These are phyloP conservation scores for Cryphonectria radicalis DNA, from an alignment of 2,329 filamentous ascomycete species.

Conservation along the genomic window DNA sequence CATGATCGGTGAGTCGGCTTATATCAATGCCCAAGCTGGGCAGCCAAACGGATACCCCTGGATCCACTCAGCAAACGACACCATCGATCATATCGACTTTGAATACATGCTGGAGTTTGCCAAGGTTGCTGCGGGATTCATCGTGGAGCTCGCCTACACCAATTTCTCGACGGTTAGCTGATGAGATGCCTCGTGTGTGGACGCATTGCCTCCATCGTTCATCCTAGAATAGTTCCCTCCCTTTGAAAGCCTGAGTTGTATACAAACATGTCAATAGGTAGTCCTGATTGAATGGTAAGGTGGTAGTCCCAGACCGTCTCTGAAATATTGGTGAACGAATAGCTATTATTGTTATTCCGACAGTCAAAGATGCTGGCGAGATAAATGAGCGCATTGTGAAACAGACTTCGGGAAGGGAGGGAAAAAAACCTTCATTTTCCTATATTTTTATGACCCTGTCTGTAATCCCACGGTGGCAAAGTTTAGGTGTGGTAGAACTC, in stretches of 20 bases:
- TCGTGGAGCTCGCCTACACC: slow-evolving; percentile 20
- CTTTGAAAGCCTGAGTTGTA: not conserved
- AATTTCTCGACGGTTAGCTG: slow-evolving; percentile 3
- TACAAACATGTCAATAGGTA: not conserved
- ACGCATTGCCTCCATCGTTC: no score
- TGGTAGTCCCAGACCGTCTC: not conserved
- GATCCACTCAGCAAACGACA: slow-evolving; percentile 19
- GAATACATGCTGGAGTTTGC: slow-evolving; percentile 24
- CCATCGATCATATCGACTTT: slow-evolving; percentile 17
- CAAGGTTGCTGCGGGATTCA: slow-evolving; percentile 15
- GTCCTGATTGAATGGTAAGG: not conserved
- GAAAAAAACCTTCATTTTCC: not conserved
- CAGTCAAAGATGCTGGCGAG: not conserved
- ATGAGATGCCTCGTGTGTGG: not conserved
- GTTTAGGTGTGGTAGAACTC: not conserved
- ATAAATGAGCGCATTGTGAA: not conserved
- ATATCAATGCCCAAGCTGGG: not conserved
- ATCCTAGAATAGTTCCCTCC: not conserved
- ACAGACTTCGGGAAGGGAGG: not conserved
- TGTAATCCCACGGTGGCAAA: not conserved
- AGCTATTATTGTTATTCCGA: not conserved
- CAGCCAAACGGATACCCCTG: slow-evolving; percentile 9
- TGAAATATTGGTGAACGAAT: not conserved
- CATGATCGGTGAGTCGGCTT: slow-evolving; percentile 19
- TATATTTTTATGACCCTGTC: not conserved